A percentile compares a stretch with the other conserved stretches of the same genome.
Evolutionary conservation across 2,329 filamentous ascomycete species (phyloP).

Genomic region (Monosporascus sp.): DNA sequence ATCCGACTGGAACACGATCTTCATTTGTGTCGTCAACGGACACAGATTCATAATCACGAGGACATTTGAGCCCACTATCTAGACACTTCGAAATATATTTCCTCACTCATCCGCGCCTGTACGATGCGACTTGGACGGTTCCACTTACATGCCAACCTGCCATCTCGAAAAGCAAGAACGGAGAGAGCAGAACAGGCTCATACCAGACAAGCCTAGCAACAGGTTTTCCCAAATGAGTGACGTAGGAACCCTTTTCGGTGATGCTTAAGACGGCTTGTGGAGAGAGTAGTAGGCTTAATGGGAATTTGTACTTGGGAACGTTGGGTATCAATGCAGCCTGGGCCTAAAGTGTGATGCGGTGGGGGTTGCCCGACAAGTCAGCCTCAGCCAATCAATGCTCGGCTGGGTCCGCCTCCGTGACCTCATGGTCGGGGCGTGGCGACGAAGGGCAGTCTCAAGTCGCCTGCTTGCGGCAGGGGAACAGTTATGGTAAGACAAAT

Average conservation of each 20-base stretch:
- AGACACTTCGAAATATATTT: no score
- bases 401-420: slow-evolving; percentile 11
- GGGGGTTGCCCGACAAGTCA: slow-evolving; percentile 23
- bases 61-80: not conserved
- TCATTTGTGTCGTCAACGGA: not conserved
- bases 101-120: not conserved
- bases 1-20: not conserved
- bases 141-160: not conserved
- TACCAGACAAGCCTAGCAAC: slow-evolving; percentile 6
- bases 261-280: not conserved
- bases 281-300: slow-evolving; percentile 1
- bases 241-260: not conserved
- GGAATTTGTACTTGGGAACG: slow-evolving; percentile 19
- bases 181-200: not conserved
- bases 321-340: slow-evolving; percentile 42
- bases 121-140: not conserved
- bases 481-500: not conserved
- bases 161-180: not conserved
- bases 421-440: slow-evolving; percentile 7
- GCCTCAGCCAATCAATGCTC: slow-evolving; percentile 24
- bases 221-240: slow-evolving; percentile 2
- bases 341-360: slow-evolving; percentile 28
- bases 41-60: not conserved
- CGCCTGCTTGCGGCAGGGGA: not conserved
- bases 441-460: not conserved